Evolutionary conservation across 148 eudicot genomes (phyloP).

Genomic region (Bassia scoparia): DNA sequence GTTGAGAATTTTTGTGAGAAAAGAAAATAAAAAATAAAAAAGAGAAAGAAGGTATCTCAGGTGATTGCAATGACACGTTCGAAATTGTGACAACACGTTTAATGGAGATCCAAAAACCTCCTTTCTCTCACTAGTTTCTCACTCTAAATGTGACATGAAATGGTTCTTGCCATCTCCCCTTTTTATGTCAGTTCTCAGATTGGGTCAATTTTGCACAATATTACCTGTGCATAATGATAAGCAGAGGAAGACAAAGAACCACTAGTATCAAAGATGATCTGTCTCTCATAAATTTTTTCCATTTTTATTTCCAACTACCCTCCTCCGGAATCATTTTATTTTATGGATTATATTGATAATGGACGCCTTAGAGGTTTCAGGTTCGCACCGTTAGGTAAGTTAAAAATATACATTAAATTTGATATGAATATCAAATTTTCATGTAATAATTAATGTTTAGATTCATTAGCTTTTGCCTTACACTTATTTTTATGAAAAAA

Average conservation of each 20-base stretch:
- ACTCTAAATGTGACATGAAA: not conserved
- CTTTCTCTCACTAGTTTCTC: not conserved
- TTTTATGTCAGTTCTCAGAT: not conserved
- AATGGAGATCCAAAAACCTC: not conserved
- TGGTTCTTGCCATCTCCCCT: not conserved
- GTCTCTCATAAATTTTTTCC: too few relatives aligned
- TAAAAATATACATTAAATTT: too few relatives aligned
- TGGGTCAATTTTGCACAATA: slow-evolving; percentile 8
- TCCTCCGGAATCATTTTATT: not conserved
- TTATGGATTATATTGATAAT: too few relatives aligned
- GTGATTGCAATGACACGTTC: slow-evolving; percentile 1
- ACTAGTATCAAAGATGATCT: not conserved
- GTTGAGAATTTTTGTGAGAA: slow-evolving; percentile 5
- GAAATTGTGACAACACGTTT: not conserved
- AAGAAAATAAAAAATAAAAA: not conserved
- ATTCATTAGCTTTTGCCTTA: too few relatives aligned
- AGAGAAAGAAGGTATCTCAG: not conserved
- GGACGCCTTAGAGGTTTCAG: too few relatives aligned
- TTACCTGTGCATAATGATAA: slow-evolving; percentile 1
- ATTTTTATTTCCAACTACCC: not conserved
- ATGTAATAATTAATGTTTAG: too few relatives aligned
- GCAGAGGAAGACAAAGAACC: not conserved
- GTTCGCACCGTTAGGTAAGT: too few relatives aligned
- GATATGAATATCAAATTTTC: too few relatives aligned
- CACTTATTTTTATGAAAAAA: too few relatives aligned